These are phyloP conservation scores for Colletotrichum phormii DNA, from an alignment of 2,329 filamentous ascomycete genomes.

Conservation along the genomic window DNA sequence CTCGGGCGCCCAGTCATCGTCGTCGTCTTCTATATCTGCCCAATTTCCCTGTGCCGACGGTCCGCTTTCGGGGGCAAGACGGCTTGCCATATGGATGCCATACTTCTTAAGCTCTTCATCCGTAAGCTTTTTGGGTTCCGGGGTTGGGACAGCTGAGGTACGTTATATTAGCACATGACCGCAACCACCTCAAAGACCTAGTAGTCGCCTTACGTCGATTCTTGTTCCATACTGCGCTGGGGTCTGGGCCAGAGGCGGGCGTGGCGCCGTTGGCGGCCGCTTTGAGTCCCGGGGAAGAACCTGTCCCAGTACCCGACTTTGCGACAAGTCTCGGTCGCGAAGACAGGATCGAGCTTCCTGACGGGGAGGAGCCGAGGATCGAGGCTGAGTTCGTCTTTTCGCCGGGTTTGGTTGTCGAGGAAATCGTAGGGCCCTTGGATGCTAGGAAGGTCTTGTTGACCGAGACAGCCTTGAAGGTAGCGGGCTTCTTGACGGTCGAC, in stretches of 20 bases:
- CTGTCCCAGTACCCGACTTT: slow-evolving; percentile 74
- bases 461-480: slow-evolving; percentile 86
- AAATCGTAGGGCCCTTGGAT: slow-evolving; percentile 69
- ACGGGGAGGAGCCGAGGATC: slow-evolving; percentile 56
- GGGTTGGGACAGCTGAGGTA: slow-evolving; percentile 66
- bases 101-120: slow-evolving; percentile 90
- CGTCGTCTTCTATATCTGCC: slow-evolving; percentile 91
- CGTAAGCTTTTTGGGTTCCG: slow-evolving; percentile 84
- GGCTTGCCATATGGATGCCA: slow-evolving; percentile 85
- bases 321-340: slow-evolving; percentile 80
- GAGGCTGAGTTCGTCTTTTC: slow-evolving; percentile 63
- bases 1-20: slow-evolving; percentile 88
- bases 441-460: slow-evolving; percentile 86
- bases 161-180: slow-evolving; percentile 42
- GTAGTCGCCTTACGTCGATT: slow-evolving; percentile 76
- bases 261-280: slow-evolving; percentile 67
- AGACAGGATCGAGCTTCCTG: slow-evolving; percentile 58
- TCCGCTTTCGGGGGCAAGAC: slow-evolving; percentile 79
- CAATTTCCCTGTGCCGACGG: slow-evolving; percentile 80
- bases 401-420: slow-evolving; percentile 59
- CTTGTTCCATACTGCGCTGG: slow-evolving; percentile 87
- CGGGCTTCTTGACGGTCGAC: slow-evolving; percentile 77
- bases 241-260: slow-evolving; percentile 72
- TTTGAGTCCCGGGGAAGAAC: slow-evolving; percentile 58
- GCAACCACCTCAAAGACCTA: neutral